Base-by-base conservation (phyloP, 1,139 yeast genomes). In the Candida tetrigidarum region DNA sequence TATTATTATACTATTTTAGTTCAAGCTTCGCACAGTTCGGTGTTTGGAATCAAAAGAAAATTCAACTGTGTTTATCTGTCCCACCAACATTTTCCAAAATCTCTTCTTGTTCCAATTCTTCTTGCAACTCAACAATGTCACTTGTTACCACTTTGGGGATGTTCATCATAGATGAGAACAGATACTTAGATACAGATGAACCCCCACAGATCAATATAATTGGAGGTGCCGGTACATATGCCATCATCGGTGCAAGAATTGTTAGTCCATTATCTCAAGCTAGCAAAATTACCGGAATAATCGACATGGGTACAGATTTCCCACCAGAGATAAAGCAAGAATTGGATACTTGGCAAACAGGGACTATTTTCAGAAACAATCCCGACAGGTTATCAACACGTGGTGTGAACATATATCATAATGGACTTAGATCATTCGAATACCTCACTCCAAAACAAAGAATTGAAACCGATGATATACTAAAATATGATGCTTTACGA, bases 171-270 rank as follows among this genome's bases (percentile, higher is more conserved):
- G 98, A 92, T 62, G 96, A 89, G 51, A 89, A 91, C 54, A 83
- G 80, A 45, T 84, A 80, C 56, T 74, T 78, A 0, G 59, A 64
- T 5, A 58, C 74, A 39, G 65, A 70, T 18, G 67, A 74, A 5
- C 61, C 64, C 2, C 57, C 79, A 0, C 78, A 80, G 22, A 60
- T 64, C 42, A 69, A 88, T 57, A 73, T 91, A 7, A 73, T 89
- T 36, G 98, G 97, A 0, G 98, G 98, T 0, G 98, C 92, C 1
- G 97, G 96, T 0, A 80, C 93, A 0, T 92, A 80, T 60, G 91
- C 92, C 1, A 80, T 84, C 1, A 70, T 86, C n/a, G 97, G 97
- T 0, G 84, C 89, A 0, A 67, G 95, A 18, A 71, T 84, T 41
- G 70, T 81, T 1, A 61, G 78, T 9, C 38, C 6, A 76, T 80